Percentiles rank a stretch among this genome's conserved stretches.
Conservation (phyloP, 2,329 filamentous ascomycete genomes). For the Elsinoe ampelina region DNA sequence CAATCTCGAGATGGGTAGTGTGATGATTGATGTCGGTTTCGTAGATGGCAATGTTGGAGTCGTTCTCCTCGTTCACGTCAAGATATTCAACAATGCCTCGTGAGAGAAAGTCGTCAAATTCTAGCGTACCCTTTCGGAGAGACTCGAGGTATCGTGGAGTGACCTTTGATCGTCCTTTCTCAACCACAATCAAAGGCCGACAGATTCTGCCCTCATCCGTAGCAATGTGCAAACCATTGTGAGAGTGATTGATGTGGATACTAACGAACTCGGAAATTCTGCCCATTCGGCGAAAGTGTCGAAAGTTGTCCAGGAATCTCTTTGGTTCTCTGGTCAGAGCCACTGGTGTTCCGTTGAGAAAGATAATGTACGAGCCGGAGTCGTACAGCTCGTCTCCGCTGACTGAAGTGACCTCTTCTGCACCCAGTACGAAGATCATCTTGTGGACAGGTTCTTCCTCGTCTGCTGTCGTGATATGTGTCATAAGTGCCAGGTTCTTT, state of each 20-base stretch:
- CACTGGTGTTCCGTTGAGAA: conserved; percentile 90
- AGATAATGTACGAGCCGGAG: conserved; percentile 77
- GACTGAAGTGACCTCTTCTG: conserved; percentile 70
- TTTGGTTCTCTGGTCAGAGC: conserved; percentile 81
- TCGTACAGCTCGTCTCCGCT: conserved; percentile 80
- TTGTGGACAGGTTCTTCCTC: conserved; percentile 84
- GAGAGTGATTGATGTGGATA: conserved; percentile 90
- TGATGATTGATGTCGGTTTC: conserved; percentile 73
- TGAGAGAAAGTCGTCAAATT: conserved; percentile 89
- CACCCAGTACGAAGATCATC: conserved; percentile 77
- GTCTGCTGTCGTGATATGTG: conserved; percentile 94
- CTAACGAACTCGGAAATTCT: conserved; percentile 94
- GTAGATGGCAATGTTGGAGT: conserved; percentile 83
- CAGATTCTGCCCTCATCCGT: conserved; percentile 97
- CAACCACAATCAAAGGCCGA: conserved; percentile 88
- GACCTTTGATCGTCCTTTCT: conserved; percentile 74
- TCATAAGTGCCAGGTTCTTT: conserved; percentile 98
- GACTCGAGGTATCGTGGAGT: conserved; percentile 68
- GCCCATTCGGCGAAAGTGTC: conserved; percentile 77
- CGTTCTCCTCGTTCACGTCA: conserved; percentile 97
- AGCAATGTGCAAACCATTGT: conserved; percentile 84
- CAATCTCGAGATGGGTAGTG: conserved; percentile 93
- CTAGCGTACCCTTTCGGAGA: conserved; percentile 71
- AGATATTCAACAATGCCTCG: conserved; percentile 90
- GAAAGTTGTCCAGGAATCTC: conserved; percentile 74